Percentiles rank a stretch among this genome's conserved stretches.
Evolutionary conservation across 257 asterid genomes (phyloP).

Genomic region (Cinchona pubescens): DNA sequence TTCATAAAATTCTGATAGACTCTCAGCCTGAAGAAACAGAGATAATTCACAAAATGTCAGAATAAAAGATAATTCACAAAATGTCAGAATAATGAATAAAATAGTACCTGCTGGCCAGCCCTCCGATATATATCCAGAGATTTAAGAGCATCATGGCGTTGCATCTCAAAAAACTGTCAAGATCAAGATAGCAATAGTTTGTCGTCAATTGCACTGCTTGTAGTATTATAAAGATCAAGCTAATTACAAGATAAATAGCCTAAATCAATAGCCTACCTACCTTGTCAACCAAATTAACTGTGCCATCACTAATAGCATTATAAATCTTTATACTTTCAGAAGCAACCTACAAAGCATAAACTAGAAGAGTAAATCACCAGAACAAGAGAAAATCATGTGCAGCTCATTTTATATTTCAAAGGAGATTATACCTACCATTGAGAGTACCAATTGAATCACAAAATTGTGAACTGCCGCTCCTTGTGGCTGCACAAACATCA

Average conservation of each 20-base stretch:
- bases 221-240: background rate
- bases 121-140: constrained; percentile 85
- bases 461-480: constrained; percentile 87
- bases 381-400: background rate
- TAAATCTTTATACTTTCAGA: constrained; percentile 85
- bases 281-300: constrained; percentile 95
- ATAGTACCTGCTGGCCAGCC: constrained; percentile 84
- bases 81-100: background rate
- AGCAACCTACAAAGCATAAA: constrained; percentile 61
- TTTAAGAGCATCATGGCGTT: constrained; percentile 84
- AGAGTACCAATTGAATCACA: constrained; percentile 86
- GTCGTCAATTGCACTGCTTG: background rate
- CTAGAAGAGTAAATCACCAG: constrained; percentile 19
- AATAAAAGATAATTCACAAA: background rate
- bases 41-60: constrained; percentile 14
- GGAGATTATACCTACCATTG: constrained; percentile 54
- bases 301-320: constrained; percentile 81
- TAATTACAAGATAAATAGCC: constrained; percentile 1
- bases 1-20: constrained; percentile 86
- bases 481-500: constrained; percentile 77
- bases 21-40: constrained; percentile 65
- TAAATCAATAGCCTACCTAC: constrained; percentile 42
- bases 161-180: constrained; percentile 95
- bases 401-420: constrained; percentile 4
- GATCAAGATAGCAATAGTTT: constrained; percentile 26